phyloP scores from a whole-genome alignment of 257 asterid genomes.

The Datura wrightii region DNA sequence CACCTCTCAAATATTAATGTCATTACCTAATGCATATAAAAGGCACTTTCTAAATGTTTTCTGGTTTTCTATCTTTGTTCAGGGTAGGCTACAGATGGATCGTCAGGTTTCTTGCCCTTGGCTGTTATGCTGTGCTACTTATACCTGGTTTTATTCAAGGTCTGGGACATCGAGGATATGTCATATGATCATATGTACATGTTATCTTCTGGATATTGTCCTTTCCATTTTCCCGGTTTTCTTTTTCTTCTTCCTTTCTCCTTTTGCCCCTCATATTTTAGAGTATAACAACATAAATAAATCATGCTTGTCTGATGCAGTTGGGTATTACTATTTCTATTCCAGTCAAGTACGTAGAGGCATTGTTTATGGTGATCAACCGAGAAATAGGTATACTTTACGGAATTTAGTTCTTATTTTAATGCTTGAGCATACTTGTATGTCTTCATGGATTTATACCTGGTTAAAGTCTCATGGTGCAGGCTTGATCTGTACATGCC shows the following conservation, averaged over 20 bases:
- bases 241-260: neutral
- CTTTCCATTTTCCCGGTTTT: neutral
- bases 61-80: slow-evolving; percentile 55
- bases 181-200: neutral
- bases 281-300: slow-evolving; percentile 26
- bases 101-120: slow-evolving; percentile 85
- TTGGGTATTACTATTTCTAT: slow-evolving; percentile 85
- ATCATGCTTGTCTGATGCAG: slow-evolving; percentile 55
- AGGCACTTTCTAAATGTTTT: slow-evolving; percentile 32
- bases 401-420: slow-evolving; percentile 8
- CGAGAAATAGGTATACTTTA: slow-evolving; percentile 76
- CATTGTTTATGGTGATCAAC: slow-evolving; percentile 85
- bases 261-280: neutral
- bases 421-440: neutral
- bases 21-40: neutral
- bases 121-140: slow-evolving; percentile 80
- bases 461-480: slow-evolving; percentile 34
- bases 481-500: slow-evolving; percentile 96
- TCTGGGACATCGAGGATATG: slow-evolving; percentile 38
- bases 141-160: slow-evolving; percentile 96
- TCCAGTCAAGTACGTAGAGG: slow-evolving; percentile 82
- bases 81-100: slow-evolving; percentile 97
- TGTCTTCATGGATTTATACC: slow-evolving; percentile 28
- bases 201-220: neutral
- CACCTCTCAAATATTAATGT: neutral